phyloP scores from a whole-genome alignment of 768 basidiomycete genomes.

The Lactarius quietus region DNA sequence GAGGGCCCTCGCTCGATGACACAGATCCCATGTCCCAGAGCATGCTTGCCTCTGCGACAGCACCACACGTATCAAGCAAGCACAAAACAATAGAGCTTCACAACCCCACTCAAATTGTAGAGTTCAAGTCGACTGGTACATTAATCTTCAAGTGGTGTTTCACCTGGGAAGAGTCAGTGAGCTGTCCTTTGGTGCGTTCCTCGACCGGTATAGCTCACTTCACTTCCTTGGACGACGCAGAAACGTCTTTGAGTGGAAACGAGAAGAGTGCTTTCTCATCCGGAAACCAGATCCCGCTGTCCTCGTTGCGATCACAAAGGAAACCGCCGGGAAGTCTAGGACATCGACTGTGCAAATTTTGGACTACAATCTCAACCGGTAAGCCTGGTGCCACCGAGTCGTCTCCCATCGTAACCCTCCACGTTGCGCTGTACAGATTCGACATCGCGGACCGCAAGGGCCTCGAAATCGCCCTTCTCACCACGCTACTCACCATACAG shows the following conservation, averaged over 20 bases:
- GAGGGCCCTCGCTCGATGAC: neutral
- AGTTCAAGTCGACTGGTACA: constrained; percentile 70
- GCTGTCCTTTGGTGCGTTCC: neutral
- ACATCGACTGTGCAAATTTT: constrained; percentile 69
- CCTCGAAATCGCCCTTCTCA: constrained; percentile 76
- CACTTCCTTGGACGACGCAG: constrained; percentile 42
- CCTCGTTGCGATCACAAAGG: constrained; percentile 77
- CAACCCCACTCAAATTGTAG: constrained; percentile 68
- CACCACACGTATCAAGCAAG: constrained; percentile 63
- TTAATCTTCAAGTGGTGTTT: constrained; percentile 75
- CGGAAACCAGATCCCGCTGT: constrained; percentile 88
- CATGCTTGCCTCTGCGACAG: constrained; percentile 62
- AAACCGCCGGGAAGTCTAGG: constrained; percentile 61
- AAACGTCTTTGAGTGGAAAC: constrained; percentile 83
- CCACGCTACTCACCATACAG: constrained; percentile 72
- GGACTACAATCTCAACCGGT: constrained; percentile 84
- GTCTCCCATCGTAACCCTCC: neutral
- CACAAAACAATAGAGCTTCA: constrained; percentile 69
- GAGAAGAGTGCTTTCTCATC: constrained; percentile 77
- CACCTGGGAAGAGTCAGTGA: constrained; percentile 75
- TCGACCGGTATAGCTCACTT: constrained; percentile 1
- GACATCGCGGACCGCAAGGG: constrained; percentile 85
- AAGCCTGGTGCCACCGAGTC: constrained; percentile 16
- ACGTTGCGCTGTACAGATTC: constrained; percentile 45
- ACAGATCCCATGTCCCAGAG: constrained; percentile 71